Conservation (phyloP, 805 yeast species). For the Saccharomyces paradoxus region DNA sequence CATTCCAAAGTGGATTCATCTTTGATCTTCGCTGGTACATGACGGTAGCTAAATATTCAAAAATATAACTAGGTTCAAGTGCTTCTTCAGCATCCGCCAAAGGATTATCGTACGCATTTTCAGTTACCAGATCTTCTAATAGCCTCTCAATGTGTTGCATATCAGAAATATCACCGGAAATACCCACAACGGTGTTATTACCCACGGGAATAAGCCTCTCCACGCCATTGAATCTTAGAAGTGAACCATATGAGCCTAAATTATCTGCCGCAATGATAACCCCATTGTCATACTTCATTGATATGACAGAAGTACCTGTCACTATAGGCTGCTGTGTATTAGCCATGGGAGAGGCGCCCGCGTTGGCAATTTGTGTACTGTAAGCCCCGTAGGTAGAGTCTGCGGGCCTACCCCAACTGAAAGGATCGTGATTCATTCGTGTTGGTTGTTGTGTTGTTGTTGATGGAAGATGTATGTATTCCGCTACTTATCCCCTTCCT, state of each 20-base stretch:
- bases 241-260: conserved; percentile 86
- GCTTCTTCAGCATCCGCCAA: conserved; percentile 42
- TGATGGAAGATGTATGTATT: background rate
- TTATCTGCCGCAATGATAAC: conserved; percentile 93
- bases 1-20: conserved; percentile 95
- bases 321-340: conserved; percentile 91
- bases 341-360: conserved; percentile 59
- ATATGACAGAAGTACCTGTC: conserved; percentile 93
- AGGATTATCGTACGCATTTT: conserved; percentile 64
- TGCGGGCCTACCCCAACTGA: conserved; percentile 91
- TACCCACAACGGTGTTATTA: conserved; percentile 77
- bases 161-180: conserved; percentile 92
- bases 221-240: conserved; percentile 75
- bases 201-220: conserved; percentile 86
- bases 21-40: conserved; percentile 83
- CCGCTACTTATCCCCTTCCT: background rate
- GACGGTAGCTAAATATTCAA: conserved; percentile 76
- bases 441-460: background rate
- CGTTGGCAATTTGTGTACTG: conserved; percentile 65
- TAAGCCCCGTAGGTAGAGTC: conserved; percentile 75
- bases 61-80: conserved; percentile 78
- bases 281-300: conserved; percentile 83
- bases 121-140: conserved; percentile 70
- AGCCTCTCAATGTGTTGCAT: conserved; percentile 72
- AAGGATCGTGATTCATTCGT: conserved; percentile 93